Base-by-base conservation (phyloP, 306 rosid species). In the Lathyrus oleraceus region DNA sequence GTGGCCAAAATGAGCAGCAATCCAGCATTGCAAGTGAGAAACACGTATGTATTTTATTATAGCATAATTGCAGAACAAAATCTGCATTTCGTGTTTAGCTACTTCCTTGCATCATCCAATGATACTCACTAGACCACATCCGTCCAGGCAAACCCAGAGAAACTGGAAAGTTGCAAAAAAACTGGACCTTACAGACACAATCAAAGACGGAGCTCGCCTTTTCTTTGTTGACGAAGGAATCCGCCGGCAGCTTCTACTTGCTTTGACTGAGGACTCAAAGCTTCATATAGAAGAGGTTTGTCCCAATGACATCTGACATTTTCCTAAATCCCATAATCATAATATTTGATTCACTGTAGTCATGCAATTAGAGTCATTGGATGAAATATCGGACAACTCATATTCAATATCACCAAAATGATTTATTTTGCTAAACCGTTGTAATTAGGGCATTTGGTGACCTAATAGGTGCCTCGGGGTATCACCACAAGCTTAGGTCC, bases 151-250 rank as follows among this genome's bases (percentile, higher is more conserved):
- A 86, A 68, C 65, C 35, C 77, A 88, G 49, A 85, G 83, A 79
- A 67, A 79, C 19, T 84, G 54, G 85, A 80, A 74, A 75, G 64
- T 89, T 43, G 82, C 78, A 69, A 88, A 70, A 70, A 95, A 89
- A 82, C 76, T 91, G 71, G 95, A 95, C 84, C 96, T 95, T 82
- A 91, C 97, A 3, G 92, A 91, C 81, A 95, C 97, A 68, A 91
- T 95, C 66, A 95, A 87, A 81, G 99, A 95, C 3, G 97, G 99
- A 79, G 96, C 97, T 81, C 97, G 96, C 67, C 95, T 91, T 44
- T 81, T 95, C 81, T 61, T 95, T 45, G 65, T 95, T 10, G 97
- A 95, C 13, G 97, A 83, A 91, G 85, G 95, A 74, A 95, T 91
- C 51, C 95, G 99, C 14, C 78, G 92, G 74, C 84, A 95, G 83